Evolutionary conservation across 768 basidiomycete species (phyloP), one percentile per base, ranked within the genome.

Genomic region (Daedalea quercina): DNA sequence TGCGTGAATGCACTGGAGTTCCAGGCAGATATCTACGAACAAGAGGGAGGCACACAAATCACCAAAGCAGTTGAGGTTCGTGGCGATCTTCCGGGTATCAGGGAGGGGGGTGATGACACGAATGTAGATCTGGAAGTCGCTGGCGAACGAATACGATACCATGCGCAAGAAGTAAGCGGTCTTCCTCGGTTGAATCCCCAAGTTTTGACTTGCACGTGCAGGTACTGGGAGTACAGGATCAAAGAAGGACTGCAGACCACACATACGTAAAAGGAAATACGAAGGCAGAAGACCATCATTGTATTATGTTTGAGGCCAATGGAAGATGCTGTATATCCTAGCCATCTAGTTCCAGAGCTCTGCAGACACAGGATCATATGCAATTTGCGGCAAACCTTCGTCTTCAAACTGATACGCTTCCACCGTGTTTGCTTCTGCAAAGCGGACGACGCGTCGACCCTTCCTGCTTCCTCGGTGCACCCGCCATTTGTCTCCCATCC

Each of bases 1-100:
- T 86, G 87, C 52, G 72, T 79, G 4, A 75, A 82, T 20, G 94
- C 94, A 9, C 72, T 94, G 44, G 93, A 95, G 66, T 91, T 94
- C 67, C 58, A 92, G 56, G 93, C 91, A 0, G 90, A 94, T 62
- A 74, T 84, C 1, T 75, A 81, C 60, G 85, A 86, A 60, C 69
- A 74, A 33, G 75, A 76, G 49, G 82, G 77, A n/a, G 73, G 75
- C 25, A 73, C 76, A 11, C 69, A 68, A 37, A 61, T 77, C 0
- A 51, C 70, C 51, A 75, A 69, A 54, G 73, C 73, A 24, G 60
- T 67, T 9, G 59, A 69, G 58, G 70, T 70, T 40, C 13, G 65
- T 51, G n/a, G 17, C 8, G 17, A 4, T 31, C 6, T 47, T 34
- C 1, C 28, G 2, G 12, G 31, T 17, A 25, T 26, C 37, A 31